phyloP scores from a whole-genome alignment of 805 yeast genomes.

The Candida hungchunana region DNA sequence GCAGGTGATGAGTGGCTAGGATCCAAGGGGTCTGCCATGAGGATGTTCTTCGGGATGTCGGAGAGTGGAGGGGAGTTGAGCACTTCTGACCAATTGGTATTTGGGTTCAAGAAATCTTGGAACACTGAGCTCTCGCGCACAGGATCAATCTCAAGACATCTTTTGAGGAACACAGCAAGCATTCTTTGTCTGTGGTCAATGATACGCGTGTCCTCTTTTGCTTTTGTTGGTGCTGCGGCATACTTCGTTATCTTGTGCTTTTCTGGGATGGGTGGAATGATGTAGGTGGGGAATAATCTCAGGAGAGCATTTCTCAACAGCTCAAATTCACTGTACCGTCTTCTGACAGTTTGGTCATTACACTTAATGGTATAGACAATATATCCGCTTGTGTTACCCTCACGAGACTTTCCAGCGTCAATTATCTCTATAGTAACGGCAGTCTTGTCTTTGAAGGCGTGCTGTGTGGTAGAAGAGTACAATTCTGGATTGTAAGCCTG shows the following conservation, averaged over 20 bases:
- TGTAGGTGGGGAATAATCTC: slow-evolving; percentile 70
- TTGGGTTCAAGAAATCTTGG: slow-evolving; percentile 80
- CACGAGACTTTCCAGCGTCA: slow-evolving; percentile 85
- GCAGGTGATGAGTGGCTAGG: slow-evolving; percentile 54
- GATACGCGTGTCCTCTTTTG: slow-evolving; percentile 38
- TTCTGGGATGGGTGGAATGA: slow-evolving; percentile 93
- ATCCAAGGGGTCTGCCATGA: slow-evolving; percentile 58
- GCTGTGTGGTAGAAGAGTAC: slow-evolving; percentile 20
- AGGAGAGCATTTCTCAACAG: slow-evolving; percentile 67
- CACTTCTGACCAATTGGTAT: slow-evolving; percentile 85
- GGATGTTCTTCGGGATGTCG: slow-evolving; percentile 46
- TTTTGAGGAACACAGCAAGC: slow-evolving; percentile 74
- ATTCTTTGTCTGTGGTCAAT: slow-evolving; percentile 74
- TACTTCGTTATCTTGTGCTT: slow-evolving; percentile 57
- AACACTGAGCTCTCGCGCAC: slow-evolving; percentile 63
- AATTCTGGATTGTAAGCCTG: slow-evolving; percentile 28
- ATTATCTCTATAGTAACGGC: slow-evolving; percentile 42
- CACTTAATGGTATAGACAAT: slow-evolving; percentile 77
- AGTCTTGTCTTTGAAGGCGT: slow-evolving; percentile 16
- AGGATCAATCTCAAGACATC: slow-evolving; percentile 59
- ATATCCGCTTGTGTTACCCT: slow-evolving; percentile 70
- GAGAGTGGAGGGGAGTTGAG: slow-evolving; percentile 51
- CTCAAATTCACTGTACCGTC: slow-evolving; percentile 93
- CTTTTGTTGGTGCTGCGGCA: slow-evolving; percentile 39
- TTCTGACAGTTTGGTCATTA: slow-evolving; percentile 58